Evolutionary conservation across 805 yeast species (phyloP), one percentile per base, ranked within the genome.

Genomic region (Candida mattraensis): DNA sequence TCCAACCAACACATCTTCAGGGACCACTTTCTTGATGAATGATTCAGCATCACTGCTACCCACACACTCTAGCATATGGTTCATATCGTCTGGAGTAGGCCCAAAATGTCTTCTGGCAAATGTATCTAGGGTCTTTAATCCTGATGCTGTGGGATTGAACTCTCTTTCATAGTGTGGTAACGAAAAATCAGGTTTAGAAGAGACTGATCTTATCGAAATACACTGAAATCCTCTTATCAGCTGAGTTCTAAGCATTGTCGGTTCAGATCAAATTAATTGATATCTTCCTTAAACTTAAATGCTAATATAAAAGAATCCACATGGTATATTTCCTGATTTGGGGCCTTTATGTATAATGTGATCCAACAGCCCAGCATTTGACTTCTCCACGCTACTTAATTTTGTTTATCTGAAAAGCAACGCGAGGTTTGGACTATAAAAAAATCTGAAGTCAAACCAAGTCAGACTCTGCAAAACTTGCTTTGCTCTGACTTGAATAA

Each of bases 101-200:
- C 99, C 99, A 40, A 91, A 68, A 62, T 93, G 99, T 53, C 98
- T 85, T 54, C 94, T 77, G 32, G 84, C 76, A 61, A 91, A 93
- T 2, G 93, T 81, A 57, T 93, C 99, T 39, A 86, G 68, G 33
- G 40, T 50, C 13, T 48, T 33, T 27, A 48, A 38, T n/a, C 43
- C 44, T 6, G 39, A 30, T 14, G 46, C 29, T 16, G 66, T 55
- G 7, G 79, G 72, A 39, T 67, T 62, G 48, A 71, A 77, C 6
- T 80, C 62, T 20, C 60, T 47, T 3, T 56, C 54, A 51, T 78
- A 82, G 45, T 70, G 65, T 3, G 61, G 60, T n/a, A 81, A 71
- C 11, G 83, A 74, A 8, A 83, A 69, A 47, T 78, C 72, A 16
- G 81, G 77, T 28, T 60, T 63, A 3, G 48, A 33, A 14, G 50